phyloP scores from a whole-genome alignment of 2,329 filamentous ascomycete species.

The Colletotrichum cuscutae region DNA sequence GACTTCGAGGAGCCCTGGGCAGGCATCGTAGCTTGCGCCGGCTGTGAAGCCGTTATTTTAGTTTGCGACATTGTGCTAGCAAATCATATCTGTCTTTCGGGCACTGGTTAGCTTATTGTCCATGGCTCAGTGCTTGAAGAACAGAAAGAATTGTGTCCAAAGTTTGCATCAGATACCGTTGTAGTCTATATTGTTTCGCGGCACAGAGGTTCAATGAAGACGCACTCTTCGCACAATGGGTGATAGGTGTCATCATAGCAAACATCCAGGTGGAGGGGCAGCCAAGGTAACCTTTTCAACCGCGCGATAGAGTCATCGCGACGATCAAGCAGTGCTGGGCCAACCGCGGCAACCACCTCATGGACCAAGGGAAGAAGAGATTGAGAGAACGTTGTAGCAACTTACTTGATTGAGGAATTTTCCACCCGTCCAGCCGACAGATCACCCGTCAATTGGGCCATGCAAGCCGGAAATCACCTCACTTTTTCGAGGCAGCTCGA shows the following conservation, averaged over 20 bases:
- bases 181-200: constrained; percentile 83
- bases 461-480: constrained; percentile 32
- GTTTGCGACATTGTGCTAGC: constrained; percentile 55
- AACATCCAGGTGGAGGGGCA: constrained; percentile 36
- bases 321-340: background rate
- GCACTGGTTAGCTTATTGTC: constrained; percentile 33
- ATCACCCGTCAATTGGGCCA: constrained; percentile 37
- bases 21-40: constrained; percentile 22
- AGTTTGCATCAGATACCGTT: constrained; percentile 88
- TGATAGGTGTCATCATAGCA: constrained; percentile 69
- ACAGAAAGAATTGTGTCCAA: constrained; percentile 31
- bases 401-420: constrained; percentile 38
- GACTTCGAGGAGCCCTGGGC: constrained; percentile 37
- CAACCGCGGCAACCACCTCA: background rate
- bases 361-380: constrained; percentile 26
- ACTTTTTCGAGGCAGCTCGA: constrained; percentile 18
- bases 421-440: constrained; percentile 36
- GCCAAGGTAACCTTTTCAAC: constrained; percentile 27
- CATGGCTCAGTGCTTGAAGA: background rate
- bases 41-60: constrained; percentile 32
- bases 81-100: constrained; percentile 60
- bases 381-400: constrained; percentile 13
- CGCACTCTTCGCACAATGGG: constrained; percentile 66
- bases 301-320: background rate
- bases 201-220: constrained; percentile 70